Evolutionary conservation across 495 filamentous ascomycete species (phyloP).

Genomic region (Penicillium soppii): DNA sequence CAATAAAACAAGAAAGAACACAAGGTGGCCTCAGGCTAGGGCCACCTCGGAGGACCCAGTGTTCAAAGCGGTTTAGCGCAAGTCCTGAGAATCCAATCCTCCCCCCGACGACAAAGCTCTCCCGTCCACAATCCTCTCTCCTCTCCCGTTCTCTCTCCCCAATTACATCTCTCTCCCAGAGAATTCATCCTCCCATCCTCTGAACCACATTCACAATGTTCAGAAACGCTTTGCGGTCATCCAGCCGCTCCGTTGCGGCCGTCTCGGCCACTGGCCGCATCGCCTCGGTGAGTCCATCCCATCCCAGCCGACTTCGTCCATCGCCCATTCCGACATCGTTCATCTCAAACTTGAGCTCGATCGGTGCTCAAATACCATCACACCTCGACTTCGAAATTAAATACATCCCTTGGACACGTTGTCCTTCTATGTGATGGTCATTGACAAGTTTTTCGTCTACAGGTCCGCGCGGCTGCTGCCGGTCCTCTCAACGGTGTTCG

Average conservation of each 20-base stretch:
- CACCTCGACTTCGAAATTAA: constrained; percentile 23
- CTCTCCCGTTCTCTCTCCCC: constrained; percentile 46
- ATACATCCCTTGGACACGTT: constrained; percentile 27
- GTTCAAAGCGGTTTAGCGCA: constrained; percentile 47
- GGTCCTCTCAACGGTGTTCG: constrained; percentile 71
- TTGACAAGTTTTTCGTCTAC: constrained; percentile 50
- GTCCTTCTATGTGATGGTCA: constrained; percentile 26
- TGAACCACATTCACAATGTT: constrained; percentile 75
- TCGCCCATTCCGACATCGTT: constrained; percentile 29
- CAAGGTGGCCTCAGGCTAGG: constrained; percentile 36
- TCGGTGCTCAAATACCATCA: constrained; percentile 33
- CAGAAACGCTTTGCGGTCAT: constrained; percentile 95
- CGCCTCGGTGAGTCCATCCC: constrained; percentile 77
- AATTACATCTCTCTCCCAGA: constrained; percentile 53
- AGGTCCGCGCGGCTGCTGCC: constrained; percentile 87
- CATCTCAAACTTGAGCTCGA: constrained; percentile 44
- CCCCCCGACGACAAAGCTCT: constrained; percentile 57
- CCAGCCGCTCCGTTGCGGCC: constrained; percentile 88
- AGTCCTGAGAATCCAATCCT: constrained; percentile 47
- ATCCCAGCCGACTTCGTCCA: constrained; percentile 35
- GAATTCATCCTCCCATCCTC: constrained; percentile 47
- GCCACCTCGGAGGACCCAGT: constrained; percentile 47
- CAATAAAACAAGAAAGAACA: constrained; percentile 5
- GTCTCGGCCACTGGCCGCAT: constrained; percentile 87
- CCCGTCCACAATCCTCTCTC: constrained; percentile 51